phyloP scores from a whole-genome alignment of 2,329 filamentous ascomycete genomes.

The Microdochium paspali region DNA sequence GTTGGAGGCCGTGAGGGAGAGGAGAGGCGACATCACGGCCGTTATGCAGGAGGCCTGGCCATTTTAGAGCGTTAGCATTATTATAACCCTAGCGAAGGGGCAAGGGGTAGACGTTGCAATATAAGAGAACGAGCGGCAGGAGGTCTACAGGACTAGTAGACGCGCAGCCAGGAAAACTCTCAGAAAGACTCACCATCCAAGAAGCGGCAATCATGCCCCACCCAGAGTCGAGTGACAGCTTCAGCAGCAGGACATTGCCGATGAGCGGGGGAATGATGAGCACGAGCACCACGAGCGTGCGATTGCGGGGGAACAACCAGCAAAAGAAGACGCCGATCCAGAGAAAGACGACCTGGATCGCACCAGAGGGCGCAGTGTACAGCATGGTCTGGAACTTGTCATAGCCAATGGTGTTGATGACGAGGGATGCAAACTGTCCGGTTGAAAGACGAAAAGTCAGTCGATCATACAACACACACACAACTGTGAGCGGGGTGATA shows the following conservation, averaged over 20 bases:
- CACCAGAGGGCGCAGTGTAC: conserved; percentile 35
- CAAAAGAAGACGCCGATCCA: conserved; percentile 33
- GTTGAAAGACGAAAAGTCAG: not conserved
- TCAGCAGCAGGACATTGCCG: conserved; percentile 32
- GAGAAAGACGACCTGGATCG: conserved; percentile 32
- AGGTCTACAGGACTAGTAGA: too few species aligned
- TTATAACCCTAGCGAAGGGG: too few species aligned
- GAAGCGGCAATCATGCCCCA: conserved; percentile 38
- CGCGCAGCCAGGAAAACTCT: too few species aligned
- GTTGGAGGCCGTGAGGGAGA: conserved; percentile 35
- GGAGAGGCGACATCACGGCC: conserved; percentile 28
- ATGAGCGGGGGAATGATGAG: conserved; percentile 31
- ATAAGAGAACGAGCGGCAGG: too few species aligned
- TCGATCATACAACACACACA: not conserved
- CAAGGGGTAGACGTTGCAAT: too few species aligned
- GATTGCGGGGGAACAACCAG: conserved; percentile 25
- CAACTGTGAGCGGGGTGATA: conserved; percentile 1
- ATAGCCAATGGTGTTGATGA: conserved; percentile 37
- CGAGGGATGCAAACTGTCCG: conserved; percentile 33
- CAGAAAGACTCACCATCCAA: conserved; percentile 33
- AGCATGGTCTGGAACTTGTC: conserved; percentile 33
- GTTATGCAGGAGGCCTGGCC: conserved; percentile 30
- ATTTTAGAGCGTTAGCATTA: not conserved
- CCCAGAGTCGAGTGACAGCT: conserved; percentile 25
- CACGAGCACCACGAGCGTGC: conserved; percentile 26